These are phyloP conservation scores for Tephrocybe sp. DNA, from an alignment of 768 basidiomycete genomes.

Conservation along the genomic window DNA sequence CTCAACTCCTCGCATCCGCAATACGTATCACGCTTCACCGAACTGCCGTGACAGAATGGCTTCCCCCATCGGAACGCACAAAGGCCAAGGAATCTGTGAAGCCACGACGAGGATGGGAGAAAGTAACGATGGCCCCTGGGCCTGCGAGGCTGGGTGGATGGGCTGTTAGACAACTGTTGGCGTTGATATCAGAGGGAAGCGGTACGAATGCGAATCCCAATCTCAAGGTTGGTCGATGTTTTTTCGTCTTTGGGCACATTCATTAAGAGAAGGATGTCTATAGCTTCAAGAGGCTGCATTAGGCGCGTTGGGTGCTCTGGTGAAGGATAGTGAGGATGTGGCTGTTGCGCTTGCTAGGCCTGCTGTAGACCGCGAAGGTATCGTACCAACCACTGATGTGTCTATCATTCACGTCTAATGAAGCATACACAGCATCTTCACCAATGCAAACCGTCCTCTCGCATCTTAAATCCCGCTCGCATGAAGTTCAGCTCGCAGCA, in stretches of 20 bases:
- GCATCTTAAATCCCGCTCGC: constrained; percentile 54
- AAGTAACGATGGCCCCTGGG: neutral
- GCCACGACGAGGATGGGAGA: neutral
- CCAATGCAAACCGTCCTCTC: constrained; percentile 43
- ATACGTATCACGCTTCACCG: constrained; percentile 52
- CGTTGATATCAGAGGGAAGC: neutral
- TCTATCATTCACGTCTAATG: neutral
- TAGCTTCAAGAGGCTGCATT: constrained; percentile 8
- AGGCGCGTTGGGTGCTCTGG: constrained; percentile 59
- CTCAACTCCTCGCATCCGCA: constrained; percentile 54
- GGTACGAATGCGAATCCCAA: neutral
- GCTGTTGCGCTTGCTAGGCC: constrained; percentile 47
- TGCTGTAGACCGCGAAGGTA: constrained; percentile 37
- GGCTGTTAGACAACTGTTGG: neutral
- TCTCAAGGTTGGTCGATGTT: neutral
- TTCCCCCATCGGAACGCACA: constrained; percentile 46
- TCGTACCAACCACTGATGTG: neutral
- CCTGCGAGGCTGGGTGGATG: constrained; percentile 3
- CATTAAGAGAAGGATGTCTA: neutral
- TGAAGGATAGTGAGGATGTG: constrained; percentile 57
- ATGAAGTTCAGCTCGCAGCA: constrained; percentile 67
- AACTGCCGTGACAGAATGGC: constrained; percentile 54
- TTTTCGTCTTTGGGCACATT: neutral
- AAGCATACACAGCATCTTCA: constrained; percentile 24
- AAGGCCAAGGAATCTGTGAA: neutral